Conservation (phyloP, 305 asterid genomes). For the Solanum hybrid region DNA sequence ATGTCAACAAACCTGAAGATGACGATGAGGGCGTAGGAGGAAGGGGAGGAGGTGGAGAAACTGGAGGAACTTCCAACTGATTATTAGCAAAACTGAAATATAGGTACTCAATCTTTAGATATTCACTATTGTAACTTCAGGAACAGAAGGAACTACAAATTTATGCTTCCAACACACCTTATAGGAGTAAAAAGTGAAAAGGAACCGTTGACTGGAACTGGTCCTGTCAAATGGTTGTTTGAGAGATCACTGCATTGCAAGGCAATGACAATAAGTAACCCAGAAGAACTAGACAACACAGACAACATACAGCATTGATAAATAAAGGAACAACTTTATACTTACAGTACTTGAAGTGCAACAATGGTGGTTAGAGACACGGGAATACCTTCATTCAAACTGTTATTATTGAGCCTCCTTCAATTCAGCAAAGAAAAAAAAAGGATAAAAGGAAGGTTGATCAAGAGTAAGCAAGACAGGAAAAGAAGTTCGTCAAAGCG, state of each 20-base stretch:
- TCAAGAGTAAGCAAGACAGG: neutral
- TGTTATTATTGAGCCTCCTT: conserved; percentile 77
- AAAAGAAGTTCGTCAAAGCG: neutral
- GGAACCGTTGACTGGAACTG: conserved; percentile 59
- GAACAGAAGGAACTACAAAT: neutral
- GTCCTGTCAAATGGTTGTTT: conserved; percentile 47
- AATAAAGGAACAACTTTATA: conserved; percentile 13
- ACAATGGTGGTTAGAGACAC: conserved; percentile 37
- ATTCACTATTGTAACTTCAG: neutral
- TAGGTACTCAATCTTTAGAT: conserved; percentile 9
- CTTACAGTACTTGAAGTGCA: conserved; percentile 81
- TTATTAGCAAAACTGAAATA: conserved; percentile 53
- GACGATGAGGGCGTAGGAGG: conserved; percentile 32
- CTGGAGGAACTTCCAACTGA: conserved; percentile 36
- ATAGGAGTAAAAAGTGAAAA: conserved; percentile 67
- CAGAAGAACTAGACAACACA: conserved; percentile 3
- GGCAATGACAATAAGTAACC: conserved; percentile 3
- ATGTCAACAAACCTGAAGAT: conserved; percentile 37
- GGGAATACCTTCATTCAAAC: conserved; percentile 52
- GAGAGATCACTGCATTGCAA: conserved; percentile 59
- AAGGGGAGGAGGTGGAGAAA: conserved; percentile 53
- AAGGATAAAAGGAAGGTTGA: neutral
- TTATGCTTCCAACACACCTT: conserved; percentile 32
- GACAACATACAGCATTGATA: conserved; percentile 2
- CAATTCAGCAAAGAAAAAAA: conserved; percentile 2